Percentiles rank a stretch among this genome's conserved stretches.
Conservation (phyloP, 345 rosid genomes). For the Lagerstroemia speciosa region DNA sequence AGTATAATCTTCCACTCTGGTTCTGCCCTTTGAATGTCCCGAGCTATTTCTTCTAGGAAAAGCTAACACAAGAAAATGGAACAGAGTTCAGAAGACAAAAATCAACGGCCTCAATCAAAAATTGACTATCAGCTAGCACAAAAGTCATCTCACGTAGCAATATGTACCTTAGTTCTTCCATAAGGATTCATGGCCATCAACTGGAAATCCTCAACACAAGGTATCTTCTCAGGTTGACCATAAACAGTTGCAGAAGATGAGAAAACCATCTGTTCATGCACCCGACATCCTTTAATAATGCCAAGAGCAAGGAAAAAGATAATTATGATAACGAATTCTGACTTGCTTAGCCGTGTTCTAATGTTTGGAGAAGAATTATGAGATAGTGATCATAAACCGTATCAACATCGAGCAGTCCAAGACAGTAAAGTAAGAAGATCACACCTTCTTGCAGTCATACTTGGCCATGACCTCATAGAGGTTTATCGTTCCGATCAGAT, state of each 20-base stretch:
- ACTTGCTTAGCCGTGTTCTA: not conserved
- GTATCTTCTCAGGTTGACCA: conserved; percentile 84
- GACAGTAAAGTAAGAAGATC: not conserved
- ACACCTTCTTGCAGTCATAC: conserved; percentile 62
- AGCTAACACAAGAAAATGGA: conserved; percentile 30
- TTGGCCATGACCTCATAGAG: conserved; percentile 65
- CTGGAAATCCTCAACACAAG: conserved; percentile 70
- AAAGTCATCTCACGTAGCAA: not conserved
- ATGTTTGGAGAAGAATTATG: not conserved
- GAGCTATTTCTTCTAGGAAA: conserved; percentile 86
- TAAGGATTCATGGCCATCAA: conserved; percentile 86
- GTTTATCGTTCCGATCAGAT: conserved; percentile 68
- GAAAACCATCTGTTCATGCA: conserved; percentile 61
- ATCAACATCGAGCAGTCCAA: not conserved
- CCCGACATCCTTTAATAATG: not conserved
- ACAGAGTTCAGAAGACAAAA: conserved; percentile 2
- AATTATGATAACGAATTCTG: not conserved
- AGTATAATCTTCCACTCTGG: conserved; percentile 82
- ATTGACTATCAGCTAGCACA: not conserved
- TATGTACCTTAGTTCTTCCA: conserved; percentile 78
- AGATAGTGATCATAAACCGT: not conserved
- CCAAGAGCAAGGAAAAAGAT: not conserved
- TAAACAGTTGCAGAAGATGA: conserved; percentile 98
- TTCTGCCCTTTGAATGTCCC: conserved; percentile 75
- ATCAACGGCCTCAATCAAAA: not conserved